phyloP scores from a whole-genome alignment of 2,329 filamentous ascomycete species.

The Hortaea werneckii region DNA sequence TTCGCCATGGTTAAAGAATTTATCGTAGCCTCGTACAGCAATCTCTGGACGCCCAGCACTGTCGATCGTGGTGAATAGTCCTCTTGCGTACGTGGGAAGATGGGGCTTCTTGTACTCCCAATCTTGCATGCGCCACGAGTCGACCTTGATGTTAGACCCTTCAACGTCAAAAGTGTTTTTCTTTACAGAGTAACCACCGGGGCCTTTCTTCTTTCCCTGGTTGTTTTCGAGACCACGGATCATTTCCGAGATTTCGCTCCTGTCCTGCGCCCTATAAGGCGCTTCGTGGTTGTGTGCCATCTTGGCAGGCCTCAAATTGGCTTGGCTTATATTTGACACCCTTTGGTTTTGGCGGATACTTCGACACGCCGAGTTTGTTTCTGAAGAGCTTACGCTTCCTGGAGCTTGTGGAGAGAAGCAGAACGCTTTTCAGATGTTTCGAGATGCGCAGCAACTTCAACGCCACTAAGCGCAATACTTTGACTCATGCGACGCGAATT shows the following conservation, averaged over 20 bases:
- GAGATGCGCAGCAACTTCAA: no score
- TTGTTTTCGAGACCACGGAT: constrained; percentile 54
- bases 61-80: constrained; percentile 77
- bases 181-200: constrained; percentile 60
- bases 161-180: constrained; percentile 67
- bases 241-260: constrained; percentile 55
- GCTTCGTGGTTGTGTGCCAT: constrained; percentile 46
- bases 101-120: constrained; percentile 88
- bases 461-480: no score
- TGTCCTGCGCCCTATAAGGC: constrained; percentile 61
- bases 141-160: constrained; percentile 58
- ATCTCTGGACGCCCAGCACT: constrained; percentile 62
- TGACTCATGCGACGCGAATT: no score
- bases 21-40: constrained; percentile 84
- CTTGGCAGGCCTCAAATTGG: background rate
- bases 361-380: no score
- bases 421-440: no score
- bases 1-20: constrained; percentile 94
- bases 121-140: constrained; percentile 89
- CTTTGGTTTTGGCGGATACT: no score
- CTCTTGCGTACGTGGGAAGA: constrained; percentile 84
- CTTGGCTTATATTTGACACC: no score
- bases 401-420: no score
- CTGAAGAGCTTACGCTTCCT: no score
- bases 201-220: constrained; percentile 37